Percentiles rank a stretch among this genome's conserved stretches.
Evolutionary conservation across 768 basidiomycete genomes (phyloP).

Genomic region (Dioszegia hungarica): DNA sequence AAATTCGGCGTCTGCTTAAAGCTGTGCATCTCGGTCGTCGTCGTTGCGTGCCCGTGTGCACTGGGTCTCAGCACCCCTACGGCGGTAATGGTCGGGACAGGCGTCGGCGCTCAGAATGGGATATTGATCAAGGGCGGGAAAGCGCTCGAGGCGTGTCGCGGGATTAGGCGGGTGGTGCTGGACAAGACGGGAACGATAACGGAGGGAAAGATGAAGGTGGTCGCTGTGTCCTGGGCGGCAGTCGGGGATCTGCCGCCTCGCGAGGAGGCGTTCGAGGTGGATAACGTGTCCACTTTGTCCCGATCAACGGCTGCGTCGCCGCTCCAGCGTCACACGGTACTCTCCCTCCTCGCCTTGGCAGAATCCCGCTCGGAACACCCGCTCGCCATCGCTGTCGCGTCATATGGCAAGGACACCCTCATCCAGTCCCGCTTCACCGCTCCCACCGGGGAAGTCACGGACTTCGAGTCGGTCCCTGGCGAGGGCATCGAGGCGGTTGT

Average conservation of each 20-base stretch:
- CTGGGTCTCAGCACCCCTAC: constrained; percentile 89
- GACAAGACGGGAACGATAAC: constrained; percentile 99
- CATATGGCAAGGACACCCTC: constrained; percentile 58
- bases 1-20: constrained; percentile 85
- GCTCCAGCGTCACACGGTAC: constrained; percentile 51
- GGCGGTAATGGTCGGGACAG: constrained; percentile 98
- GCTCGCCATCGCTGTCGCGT: constrained; percentile 84
- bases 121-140: constrained; percentile 97
- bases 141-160: constrained; percentile 83
- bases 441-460: constrained; percentile 59
- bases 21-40: constrained; percentile 95
- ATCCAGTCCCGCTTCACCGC: constrained; percentile 47
- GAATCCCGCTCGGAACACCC: constrained; percentile 95
- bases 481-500: constrained; percentile 76
- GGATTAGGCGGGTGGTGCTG: constrained; percentile 72
- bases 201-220: constrained; percentile 82
- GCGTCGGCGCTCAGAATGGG: constrained; percentile 91
- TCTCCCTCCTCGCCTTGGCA: constrained; percentile 77
- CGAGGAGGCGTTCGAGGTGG: constrained; percentile 1
- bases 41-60: constrained; percentile 97
- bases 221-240: constrained; percentile 66
- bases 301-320: constrained; percentile 36
- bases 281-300: constrained; percentile 38
- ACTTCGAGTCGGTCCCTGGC: constrained; percentile 85
- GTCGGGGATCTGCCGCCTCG: constrained; percentile 6